phyloP scores from a whole-genome alignment of 768 basidiomycete genomes.

The Naganishia vishniacii region DNA sequence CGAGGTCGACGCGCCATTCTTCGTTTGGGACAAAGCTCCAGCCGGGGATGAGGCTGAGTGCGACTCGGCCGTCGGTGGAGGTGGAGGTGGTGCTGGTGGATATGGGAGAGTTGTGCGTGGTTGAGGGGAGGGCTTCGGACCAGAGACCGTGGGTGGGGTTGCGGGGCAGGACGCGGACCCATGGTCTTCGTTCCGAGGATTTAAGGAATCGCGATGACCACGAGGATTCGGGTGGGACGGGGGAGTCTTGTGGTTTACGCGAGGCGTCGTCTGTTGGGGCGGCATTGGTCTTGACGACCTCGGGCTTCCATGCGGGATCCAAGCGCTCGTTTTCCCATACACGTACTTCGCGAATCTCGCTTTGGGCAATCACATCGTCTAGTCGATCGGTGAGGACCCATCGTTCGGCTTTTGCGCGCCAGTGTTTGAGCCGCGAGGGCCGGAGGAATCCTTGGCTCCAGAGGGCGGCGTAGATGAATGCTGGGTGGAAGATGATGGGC shows the following conservation, averaged over 20 bases:
- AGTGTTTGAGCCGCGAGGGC: conserved; percentile 11
- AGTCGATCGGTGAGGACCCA: conserved; percentile 39
- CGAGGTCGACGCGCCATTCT: conserved; percentile 45
- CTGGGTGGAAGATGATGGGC: conserved; percentile 44
- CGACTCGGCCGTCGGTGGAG: conserved; percentile 26
- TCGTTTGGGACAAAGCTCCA: conserved; percentile 43
- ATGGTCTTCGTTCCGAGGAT: conserved; percentile 35
- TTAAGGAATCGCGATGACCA: conserved; percentile 2
- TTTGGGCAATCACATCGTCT: conserved; percentile 36
- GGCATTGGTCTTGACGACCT: conserved; percentile 17
- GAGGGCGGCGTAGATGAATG: conserved; percentile 32
- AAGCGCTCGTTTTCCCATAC: conserved; percentile 48
- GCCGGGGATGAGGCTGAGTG: conserved; percentile 36
- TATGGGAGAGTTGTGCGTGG: too few relatives aligned
- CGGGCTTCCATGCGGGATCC: conserved; percentile 33
- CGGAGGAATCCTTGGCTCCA: conserved; percentile 6
- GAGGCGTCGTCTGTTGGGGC: not conserved
- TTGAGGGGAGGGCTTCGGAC: conserved; percentile 5
- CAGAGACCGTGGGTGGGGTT: not conserved
- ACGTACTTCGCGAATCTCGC: conserved; percentile 36
- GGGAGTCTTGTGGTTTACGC: not conserved
- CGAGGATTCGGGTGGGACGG: not conserved
- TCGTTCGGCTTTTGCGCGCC: conserved; percentile 30
- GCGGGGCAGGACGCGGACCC: conserved; percentile 41
- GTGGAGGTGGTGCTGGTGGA: too few relatives aligned